A percentile compares a stretch with the other conserved stretches of the same genome.
phyloP scores from a whole-genome alignment of 2,329 filamentous ascomycete species.

The Fusarium setosum region DNA sequence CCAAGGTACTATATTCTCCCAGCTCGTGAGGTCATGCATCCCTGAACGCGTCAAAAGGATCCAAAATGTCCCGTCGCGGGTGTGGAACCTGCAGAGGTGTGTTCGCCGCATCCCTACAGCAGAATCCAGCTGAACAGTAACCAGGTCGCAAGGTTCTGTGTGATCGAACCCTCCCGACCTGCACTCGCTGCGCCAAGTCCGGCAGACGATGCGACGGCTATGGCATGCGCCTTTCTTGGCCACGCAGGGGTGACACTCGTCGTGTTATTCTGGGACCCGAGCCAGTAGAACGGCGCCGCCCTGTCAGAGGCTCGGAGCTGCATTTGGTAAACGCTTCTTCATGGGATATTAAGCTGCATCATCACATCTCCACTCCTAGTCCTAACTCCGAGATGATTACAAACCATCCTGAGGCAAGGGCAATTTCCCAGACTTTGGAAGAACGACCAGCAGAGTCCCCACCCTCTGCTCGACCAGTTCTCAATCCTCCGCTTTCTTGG shows the following conservation, averaged over 20 bases:
- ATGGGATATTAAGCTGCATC: conserved; percentile 25
- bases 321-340: conserved; percentile 21
- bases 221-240: conserved; percentile 31
- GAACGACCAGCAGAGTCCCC: fast-evolving
- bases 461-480: not conserved
- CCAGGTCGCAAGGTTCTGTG: conserved; percentile 35
- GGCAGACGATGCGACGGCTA: conserved; percentile 24
- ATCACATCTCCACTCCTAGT: not conserved
- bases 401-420: not conserved
- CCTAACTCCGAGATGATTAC: not conserved
- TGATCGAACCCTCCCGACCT: conserved; percentile 22
- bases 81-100: conserved; percentile 32
- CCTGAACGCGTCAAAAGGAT: too few species aligned
- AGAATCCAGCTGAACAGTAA: not conserved
- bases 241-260: conserved; percentile 8
- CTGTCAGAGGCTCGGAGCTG: not conserved
- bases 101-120: fast-evolving
- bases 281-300: not conserved
- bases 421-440: too few species aligned
- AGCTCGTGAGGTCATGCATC: not conserved
- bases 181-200: conserved; percentile 12
- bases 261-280: conserved; percentile 21
- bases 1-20: too few species aligned
- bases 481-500: not conserved
- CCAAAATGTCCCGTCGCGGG: conserved; percentile 12